phyloP scores from a whole-genome alignment of 2,329 filamentous ascomycete genomes.

The Fusarium torreyae region DNA sequence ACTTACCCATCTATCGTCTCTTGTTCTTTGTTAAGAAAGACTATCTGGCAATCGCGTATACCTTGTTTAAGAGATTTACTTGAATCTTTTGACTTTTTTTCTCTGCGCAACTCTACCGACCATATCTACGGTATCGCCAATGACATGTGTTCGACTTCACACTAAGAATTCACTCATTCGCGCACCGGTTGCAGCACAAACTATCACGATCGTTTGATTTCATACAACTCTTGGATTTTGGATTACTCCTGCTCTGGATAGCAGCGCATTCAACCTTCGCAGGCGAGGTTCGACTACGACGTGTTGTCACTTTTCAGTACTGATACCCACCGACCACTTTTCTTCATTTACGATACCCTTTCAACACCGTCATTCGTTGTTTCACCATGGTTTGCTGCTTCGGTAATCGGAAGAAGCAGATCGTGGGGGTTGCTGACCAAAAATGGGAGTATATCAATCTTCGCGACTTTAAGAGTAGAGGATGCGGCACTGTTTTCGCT shows the following conservation, averaged over 20 bases:
- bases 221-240: constrained; percentile 12
- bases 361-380: constrained; percentile 14
- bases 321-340: constrained; percentile 35
- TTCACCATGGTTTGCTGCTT: constrained; percentile 76
- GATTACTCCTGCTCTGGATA: constrained; percentile 40
- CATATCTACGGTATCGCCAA: constrained; percentile 18
- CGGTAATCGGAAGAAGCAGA: constrained; percentile 72
- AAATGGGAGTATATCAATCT: constrained; percentile 92
- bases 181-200: constrained; percentile 44
- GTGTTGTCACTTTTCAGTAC: constrained; percentile 26
- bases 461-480: constrained; percentile 86
- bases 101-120: background rate
- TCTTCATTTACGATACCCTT: constrained; percentile 26
- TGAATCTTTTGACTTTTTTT: background rate
- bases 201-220: constrained; percentile 35
- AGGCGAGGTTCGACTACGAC: constrained; percentile 64
- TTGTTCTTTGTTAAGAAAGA: constrained; percentile 15
- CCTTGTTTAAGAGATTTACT: constrained; percentile 3
- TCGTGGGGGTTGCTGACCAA: constrained; percentile 83
- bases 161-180: constrained; percentile 31
- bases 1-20: constrained; percentile 24
- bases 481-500: constrained; percentile 82
- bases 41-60: background rate
- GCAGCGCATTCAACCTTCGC: constrained; percentile 63
- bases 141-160: constrained; percentile 34